Percentiles rank a stretch among this genome's conserved stretches.
Conservation (phyloP, 2,329 filamentous ascomycete genomes). For the Colletotrichum sp. region DNA sequence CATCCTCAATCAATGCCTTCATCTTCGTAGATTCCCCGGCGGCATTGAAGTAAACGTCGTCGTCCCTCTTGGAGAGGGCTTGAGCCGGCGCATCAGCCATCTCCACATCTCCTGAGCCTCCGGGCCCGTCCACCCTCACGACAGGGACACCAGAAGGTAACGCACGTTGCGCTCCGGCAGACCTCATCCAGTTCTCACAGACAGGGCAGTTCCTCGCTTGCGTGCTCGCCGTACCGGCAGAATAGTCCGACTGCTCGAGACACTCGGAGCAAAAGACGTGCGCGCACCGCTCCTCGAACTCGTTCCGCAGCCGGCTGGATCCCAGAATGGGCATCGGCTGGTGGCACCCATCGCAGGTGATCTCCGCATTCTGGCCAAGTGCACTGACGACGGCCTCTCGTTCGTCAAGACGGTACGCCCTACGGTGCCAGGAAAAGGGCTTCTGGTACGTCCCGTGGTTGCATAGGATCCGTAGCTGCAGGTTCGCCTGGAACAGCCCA, state of each 20-base stretch:
- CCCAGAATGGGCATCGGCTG: conserved; percentile 36
- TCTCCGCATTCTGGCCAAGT: conserved; percentile 27
- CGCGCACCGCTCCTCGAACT: conserved; percentile 28
- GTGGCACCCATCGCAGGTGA: conserved; percentile 33
- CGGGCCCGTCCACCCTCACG: not conserved
- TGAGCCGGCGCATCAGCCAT: not conserved
- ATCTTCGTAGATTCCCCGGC: conserved; percentile 38
- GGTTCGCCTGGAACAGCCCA: conserved; percentile 48
- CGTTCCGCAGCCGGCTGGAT: conserved; percentile 19
- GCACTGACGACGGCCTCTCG: conserved; percentile 28
- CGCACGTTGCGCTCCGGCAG: not conserved
- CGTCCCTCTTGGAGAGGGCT: not conserved
- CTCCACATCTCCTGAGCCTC: not conserved
- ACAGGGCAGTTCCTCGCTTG: conserved; percentile 26
- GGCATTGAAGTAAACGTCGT: conserved; percentile 30
- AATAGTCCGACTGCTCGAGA: conserved; percentile 22
- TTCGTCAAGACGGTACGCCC: conserved; percentile 32
- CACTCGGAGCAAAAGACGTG: conserved; percentile 39
- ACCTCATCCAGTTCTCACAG: conserved; percentile 22
- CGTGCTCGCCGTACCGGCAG: not conserved
- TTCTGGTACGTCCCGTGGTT: conserved; percentile 56
- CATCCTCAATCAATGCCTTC: conserved; percentile 32
- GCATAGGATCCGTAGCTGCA: conserved; percentile 53
- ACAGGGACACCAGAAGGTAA: not conserved
- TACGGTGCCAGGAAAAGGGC: conserved; percentile 45